Base-by-base conservation (phyloP, 352 stramenopile species). In the Globisporangium iwayamae region DNA sequence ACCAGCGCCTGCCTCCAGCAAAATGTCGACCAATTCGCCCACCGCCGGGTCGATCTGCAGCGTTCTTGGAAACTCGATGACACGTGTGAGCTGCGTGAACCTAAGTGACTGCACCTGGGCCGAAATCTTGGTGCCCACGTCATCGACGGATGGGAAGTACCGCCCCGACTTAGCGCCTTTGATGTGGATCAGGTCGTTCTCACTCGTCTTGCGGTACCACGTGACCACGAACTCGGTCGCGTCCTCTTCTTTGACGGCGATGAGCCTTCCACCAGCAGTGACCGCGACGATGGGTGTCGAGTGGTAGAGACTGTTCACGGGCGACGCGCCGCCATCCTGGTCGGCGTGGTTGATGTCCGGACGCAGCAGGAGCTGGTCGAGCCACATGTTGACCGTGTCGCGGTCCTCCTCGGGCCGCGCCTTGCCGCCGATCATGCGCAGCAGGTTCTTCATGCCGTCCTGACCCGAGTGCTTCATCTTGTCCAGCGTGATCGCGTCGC, bases 141-240 rank as follows among this genome's bases (percentile, higher is more conserved):
- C 85, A 51, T 94, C 85, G 20, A 88, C 76, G 0, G 83, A 91
- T 6, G 85, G 77, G 53, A 82, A 83, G 54, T 93, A 94, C 0
- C 75, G 77, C 14, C 79, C 83, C 5, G 60, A 59, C 1, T 69
- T 72, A 2, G 85, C 80, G 2, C 78, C 76, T 58, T 90, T 85
- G 59, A 94, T 92, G 39, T 78, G 74, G 52, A 77, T 76, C 34
- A 94, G 68, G n/a, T 87, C 82, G 32, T 79, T 73, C 0, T 76
- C 65, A 2, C 66, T 50, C 0, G 66, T 89, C 63, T 85, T 89
- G 3, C 85, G 75, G 55, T 88, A 94, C 85, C 85, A 94, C 20
- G 76, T 76, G 0, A 91, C 72, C 0, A 48, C 63, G 46, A 91
- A 93, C 51, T 91, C 81, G 6, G 73, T 71, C 0, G 68, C 38